Conservation (phyloP, 345 rosid genomes). For the Populus ilicifolia region DNA sequence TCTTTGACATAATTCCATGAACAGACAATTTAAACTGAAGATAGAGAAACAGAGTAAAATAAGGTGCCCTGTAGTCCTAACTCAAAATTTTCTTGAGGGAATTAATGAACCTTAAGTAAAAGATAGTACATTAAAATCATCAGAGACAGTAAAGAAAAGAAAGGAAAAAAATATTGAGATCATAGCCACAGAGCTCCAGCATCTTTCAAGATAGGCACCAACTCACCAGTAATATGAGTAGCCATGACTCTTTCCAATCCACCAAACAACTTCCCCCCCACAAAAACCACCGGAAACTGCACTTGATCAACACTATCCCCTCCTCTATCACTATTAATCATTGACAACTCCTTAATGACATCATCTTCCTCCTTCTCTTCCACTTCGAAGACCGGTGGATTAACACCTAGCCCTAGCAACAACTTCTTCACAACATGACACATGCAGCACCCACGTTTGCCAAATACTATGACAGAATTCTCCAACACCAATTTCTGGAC, state of each 20-base stretch:
- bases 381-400: conserved; percentile 60
- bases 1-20: background rate
- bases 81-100: background rate
- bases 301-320: conserved; percentile 14
- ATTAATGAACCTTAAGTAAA: too few relatives aligned
- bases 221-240: conserved; percentile 73
- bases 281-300: conserved; percentile 67
- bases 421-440: conserved; percentile 63
- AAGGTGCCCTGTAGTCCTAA: background rate
- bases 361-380: conserved; percentile 48
- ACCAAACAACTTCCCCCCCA: conserved; percentile 81
- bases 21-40: background rate
- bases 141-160: background rate
- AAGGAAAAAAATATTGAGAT: background rate
- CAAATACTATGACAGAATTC: conserved; percentile 60
- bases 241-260: conserved; percentile 82
- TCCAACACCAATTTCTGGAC: conserved; percentile 42
- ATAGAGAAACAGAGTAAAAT: background rate
- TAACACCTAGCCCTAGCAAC: conserved; percentile 69
- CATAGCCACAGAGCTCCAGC: conserved; percentile 85
- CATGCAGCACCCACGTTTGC: conserved; percentile 72
- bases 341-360: conserved; percentile 35
- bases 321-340: conserved; percentile 8
- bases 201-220: conserved; percentile 75
- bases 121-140: background rate